A percentile compares a stretch with the other conserved stretches of the same genome.
Conservation (phyloP, 257 asterid genomes). For the Cruciata laevipes region DNA sequence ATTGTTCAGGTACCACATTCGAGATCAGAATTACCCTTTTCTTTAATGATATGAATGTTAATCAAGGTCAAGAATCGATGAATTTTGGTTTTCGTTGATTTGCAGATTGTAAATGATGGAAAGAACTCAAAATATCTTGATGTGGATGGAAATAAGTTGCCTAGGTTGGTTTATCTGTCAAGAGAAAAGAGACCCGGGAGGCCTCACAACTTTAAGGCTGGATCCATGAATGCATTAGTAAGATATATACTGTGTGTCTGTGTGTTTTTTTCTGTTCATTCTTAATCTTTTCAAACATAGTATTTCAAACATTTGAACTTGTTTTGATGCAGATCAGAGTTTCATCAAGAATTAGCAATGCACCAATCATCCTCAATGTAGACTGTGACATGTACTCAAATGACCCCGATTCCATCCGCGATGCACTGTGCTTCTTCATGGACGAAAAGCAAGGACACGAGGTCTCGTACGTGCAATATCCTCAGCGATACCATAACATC, state of each 20-base stretch:
- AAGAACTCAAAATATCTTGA: slow-evolving; percentile 27
- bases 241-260: slow-evolving; percentile 6
- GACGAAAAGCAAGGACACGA: slow-evolving; percentile 48
- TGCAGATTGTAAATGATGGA: slow-evolving; percentile 40
- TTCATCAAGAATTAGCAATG: slow-evolving; percentile 67
- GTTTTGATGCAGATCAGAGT: slow-evolving; percentile 56
- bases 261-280: too few relatives aligned
- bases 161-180: slow-evolving; percentile 48
- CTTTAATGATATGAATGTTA: too few relatives aligned
- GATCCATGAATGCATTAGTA: slow-evolving; percentile 63
- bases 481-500: slow-evolving; percentile 48
- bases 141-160: slow-evolving; percentile 32
- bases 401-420: slow-evolving; percentile 54
- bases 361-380: slow-evolving; percentile 65
- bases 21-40: too few relatives aligned
- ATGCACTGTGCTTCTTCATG: slow-evolving; percentile 71
- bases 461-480: slow-evolving; percentile 51
- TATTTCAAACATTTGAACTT: background rate
- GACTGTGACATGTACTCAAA: slow-evolving; percentile 93
- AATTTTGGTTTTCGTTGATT: background rate
- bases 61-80: background rate
- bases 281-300: background rate
- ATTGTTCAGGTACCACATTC: slow-evolving; percentile 55
- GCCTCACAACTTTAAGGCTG: slow-evolving; percentile 60
- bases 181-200: slow-evolving; percentile 43